These are phyloP conservation scores for Fraxinus anomala DNA, from an alignment of 257 asterid species.

Conservation along the genomic window DNA sequence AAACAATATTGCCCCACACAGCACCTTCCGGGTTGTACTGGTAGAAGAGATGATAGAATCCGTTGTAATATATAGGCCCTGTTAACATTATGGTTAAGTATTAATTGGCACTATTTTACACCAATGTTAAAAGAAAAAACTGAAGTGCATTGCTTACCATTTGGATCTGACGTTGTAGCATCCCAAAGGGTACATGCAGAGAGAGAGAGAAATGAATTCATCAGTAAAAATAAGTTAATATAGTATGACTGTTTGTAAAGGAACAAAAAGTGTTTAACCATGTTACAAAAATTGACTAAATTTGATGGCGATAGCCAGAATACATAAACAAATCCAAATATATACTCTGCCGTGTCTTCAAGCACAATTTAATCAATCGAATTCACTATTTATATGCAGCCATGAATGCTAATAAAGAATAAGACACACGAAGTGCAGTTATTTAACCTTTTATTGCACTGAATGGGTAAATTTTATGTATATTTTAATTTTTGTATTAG, in stretches of 20 bases:
- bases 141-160: constrained; percentile 26
- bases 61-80: constrained; percentile 56
- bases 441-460: too few relatives aligned
- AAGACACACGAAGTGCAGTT: too few relatives aligned
- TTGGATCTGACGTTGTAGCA: constrained; percentile 41
- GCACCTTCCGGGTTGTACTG: constrained; percentile 53
- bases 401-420: too few relatives aligned
- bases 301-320: too few relatives aligned
- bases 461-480: too few relatives aligned
- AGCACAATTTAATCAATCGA: too few relatives aligned
- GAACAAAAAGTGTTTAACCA: background rate
- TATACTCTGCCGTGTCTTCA: too few relatives aligned
- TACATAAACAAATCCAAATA: too few relatives aligned
- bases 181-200: background rate
- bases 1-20: constrained; percentile 48
- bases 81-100: background rate
- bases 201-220: background rate
- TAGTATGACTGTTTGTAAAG: too few relatives aligned
- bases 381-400: too few relatives aligned
- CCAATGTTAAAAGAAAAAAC: background rate
- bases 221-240: background rate
- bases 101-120: background rate
- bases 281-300: background rate
- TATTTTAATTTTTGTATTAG: background rate
- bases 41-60: constrained; percentile 53